Base-by-base conservation (phyloP, 1,139 yeast genomes). In the Nakaseomyces sp. region DNA sequence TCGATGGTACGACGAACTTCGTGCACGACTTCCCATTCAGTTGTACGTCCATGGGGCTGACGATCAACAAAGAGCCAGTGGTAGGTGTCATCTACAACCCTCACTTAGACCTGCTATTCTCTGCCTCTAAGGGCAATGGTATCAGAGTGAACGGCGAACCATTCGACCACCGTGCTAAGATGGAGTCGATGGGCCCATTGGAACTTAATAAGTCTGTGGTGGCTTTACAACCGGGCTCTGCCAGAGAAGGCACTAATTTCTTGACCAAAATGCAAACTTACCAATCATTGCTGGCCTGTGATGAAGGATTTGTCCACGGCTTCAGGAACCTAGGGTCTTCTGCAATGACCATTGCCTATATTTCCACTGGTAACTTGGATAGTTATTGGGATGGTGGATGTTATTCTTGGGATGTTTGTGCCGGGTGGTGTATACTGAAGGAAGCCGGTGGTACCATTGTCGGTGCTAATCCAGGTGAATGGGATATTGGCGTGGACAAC, bases 351-450 rank as follows among this genome's bases (percentile, higher is more conserved):
- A 56, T 76, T 38, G 71, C 76, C 13, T 70, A 71, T 32, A 76
- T 74, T 9, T 80, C 81, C 1, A 66, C 77, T 6, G 82, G 82
- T 3, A 66, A 67, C 44, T 48, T 76, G 31, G 82, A 77, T 53
- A 65, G 75, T 28, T 77, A 77, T 61, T 77, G 81, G 79, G 81
- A 76, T 59, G 81, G 81, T 43, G 80, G 81, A 17, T 75, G 79
- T 58, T 76, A 72, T 50, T 71, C 76, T 6, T 77, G 82, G 82
- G 82, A 77, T 53, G 80, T 77, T 3, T 75, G 80, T 55, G 82
- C 81, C 5, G 81, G 81, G 30, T 76, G 80, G 81, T 69, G 77
- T 47, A 73, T 77, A 45, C 56, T 77, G 9, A 64, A 67, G 32
- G 82, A 77, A 55, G 74, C 81, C 2, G 82, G 81, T 10, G 82